These are phyloP conservation scores for Mortierella sp. DNA, from an alignment of 371 early-diverging fungal species.

Conservation along the genomic window DNA sequence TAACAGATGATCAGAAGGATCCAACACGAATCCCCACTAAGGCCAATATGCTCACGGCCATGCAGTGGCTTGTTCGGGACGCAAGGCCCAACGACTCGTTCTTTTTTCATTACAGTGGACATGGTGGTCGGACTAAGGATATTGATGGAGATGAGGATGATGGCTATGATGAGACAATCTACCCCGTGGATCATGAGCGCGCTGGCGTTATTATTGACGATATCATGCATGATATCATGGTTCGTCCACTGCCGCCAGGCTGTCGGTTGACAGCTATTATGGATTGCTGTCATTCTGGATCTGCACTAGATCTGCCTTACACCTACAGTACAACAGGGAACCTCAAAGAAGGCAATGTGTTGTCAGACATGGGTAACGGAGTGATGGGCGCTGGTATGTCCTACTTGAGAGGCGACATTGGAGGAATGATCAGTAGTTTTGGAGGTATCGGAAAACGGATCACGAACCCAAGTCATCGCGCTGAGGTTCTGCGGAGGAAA, in stretches of 20 bases:
- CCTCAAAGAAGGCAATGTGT: constrained; percentile 64
- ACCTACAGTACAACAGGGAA: constrained; percentile 83
- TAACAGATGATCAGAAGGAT: constrained; percentile 89
- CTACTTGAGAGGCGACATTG: constrained; percentile 68
- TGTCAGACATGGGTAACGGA: constrained; percentile 67
- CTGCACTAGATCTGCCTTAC: constrained; percentile 91
- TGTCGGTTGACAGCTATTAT: constrained; percentile 45
- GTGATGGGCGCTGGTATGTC: constrained; percentile 65
- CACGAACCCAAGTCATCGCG: constrained; percentile 54
- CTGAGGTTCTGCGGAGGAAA: constrained; percentile 62
- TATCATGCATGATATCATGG: constrained; percentile 85
- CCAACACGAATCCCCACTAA: constrained; percentile 81
- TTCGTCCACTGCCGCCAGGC: constrained; percentile 70
- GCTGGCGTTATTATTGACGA: constrained; percentile 93
- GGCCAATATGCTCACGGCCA: constrained; percentile 86
- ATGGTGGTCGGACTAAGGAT: constrained; percentile 83
- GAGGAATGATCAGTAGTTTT: constrained; percentile 61
- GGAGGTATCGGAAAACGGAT: constrained; percentile 63
- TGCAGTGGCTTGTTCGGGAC: constrained; percentile 92
- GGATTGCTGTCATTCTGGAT: constrained; percentile 58
- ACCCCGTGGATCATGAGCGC: constrained; percentile 86
- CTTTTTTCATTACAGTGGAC: constrained; percentile 93
- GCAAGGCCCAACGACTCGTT: constrained; percentile 89
- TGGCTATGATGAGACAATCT: constrained; percentile 85
- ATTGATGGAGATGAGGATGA: constrained; percentile 87